Base-by-base conservation (phyloP, 805 yeast genomes). In the Saturnispora zaruensis region DNA sequence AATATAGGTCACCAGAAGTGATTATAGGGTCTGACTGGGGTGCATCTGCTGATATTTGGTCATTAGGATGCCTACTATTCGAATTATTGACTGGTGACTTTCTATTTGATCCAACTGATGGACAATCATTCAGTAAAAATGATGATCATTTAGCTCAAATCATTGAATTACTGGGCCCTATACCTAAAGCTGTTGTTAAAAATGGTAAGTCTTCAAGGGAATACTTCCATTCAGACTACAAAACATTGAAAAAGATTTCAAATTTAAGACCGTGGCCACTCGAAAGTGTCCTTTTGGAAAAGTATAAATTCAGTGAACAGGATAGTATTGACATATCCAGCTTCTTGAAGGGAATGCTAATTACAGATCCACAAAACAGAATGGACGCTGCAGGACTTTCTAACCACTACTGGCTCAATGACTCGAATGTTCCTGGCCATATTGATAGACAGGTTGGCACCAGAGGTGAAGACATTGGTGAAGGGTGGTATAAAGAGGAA, bases 71-170 rank as follows among this genome's bases (percentile, higher is more conserved):
- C 68, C 68, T 93, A 59, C 73, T 86, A 1, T 93, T 93, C 67
- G 99, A 93, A 69, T 73, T 93, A 23, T 66, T 91, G 41, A 91
- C 99, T 0, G 98, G 98, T 3, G 98, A 91, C 66, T 90, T 90
- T 60, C 66, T 93, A 45, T 93, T 91, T 65, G 97, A 91, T 64
- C 99, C 99, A 5, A 78, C 81, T 47, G 79, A 79, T 53, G 89
- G 90, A 1, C 78, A 77, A 49, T 72, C 84, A 4, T 91, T 87
- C 67, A 65, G 82, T 45, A 90, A 90, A 61, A 96, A 90, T 65
- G 97, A 91, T 62, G 99, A 93, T 65, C 99, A 93, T 65, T 75
- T 93, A 58, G 98, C 98, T 0, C 98, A 93, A 65, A 87, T 93
- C 13, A 81, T 93, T 33, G 98, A 91, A 55, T 56, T 68, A 18